Percentiles rank a stretch among this genome's conserved stretches.
phyloP scores from a whole-genome alignment of 768 basidiomycete species.

The Lepiota brunneoincarnata region DNA sequence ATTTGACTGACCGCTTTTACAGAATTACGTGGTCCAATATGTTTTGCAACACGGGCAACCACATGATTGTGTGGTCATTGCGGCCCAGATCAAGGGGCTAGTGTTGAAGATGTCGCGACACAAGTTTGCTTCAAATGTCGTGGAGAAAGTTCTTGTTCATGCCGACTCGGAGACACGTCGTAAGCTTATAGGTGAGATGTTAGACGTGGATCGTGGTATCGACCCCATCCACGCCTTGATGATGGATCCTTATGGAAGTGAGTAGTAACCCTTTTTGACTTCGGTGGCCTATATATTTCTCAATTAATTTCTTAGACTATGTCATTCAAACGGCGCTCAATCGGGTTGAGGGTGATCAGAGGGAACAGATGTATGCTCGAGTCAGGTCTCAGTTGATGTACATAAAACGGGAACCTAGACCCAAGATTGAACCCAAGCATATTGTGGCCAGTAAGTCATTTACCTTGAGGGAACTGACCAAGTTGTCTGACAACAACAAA shows the following conservation, averaged over 20 bases:
- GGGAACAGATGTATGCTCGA: constrained; percentile 55
- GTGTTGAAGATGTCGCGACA: constrained; percentile 79
- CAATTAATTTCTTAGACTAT: constrained; percentile 54
- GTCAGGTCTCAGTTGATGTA: constrained; percentile 66
- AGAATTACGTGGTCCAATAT: constrained; percentile 97
- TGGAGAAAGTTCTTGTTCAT: constrained; percentile 81
- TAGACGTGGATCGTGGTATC: constrained; percentile 49
- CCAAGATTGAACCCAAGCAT: constrained; percentile 70
- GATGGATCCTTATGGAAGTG: constrained; percentile 89
- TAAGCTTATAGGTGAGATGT: constrained; percentile 77
- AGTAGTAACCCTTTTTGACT: constrained; percentile 28
- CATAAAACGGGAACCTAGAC: constrained; percentile 66
- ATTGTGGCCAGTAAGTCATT: constrained; percentile 66
- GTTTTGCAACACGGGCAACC: constrained; percentile 78
- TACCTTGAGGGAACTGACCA: too few relatives aligned
- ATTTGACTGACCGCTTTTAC: constrained; percentile 6
- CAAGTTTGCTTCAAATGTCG: constrained; percentile 95
- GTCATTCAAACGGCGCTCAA: constrained; percentile 78
- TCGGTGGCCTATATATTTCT: not conserved
- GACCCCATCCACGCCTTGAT: constrained; percentile 72
- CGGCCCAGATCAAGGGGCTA: constrained; percentile 71
- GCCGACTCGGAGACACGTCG: constrained; percentile 65
- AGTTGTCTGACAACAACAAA: too few relatives aligned
- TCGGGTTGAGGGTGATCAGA: constrained; percentile 71
- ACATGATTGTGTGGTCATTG: constrained; percentile 64